Evolutionary conservation across 495 filamentous ascomycete genomes (phyloP).

Genomic region (Tuber microsphaerosporum): DNA sequence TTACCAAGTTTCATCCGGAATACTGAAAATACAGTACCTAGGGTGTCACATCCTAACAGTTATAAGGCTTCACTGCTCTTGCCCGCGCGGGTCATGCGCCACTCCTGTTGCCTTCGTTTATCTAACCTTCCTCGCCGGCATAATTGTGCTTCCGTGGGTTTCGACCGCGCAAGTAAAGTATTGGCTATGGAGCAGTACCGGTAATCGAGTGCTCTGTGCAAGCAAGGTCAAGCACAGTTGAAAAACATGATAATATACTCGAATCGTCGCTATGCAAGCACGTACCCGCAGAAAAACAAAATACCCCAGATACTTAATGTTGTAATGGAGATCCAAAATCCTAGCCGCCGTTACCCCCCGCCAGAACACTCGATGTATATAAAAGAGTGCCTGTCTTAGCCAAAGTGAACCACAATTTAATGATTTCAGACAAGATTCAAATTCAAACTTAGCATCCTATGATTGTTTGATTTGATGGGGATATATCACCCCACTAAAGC

Average conservation of each 20-base stretch:
- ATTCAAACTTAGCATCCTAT: neutral
- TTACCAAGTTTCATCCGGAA: neutral
- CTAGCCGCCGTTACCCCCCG: neutral
- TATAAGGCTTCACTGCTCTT: neutral
- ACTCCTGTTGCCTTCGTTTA: neutral
- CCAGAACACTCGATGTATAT: neutral
- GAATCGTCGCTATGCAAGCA: neutral
- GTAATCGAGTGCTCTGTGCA: neutral
- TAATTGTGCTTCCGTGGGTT: neutral
- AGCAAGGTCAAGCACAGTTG: neutral
- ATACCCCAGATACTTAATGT: neutral
- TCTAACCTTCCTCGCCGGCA: neutral
- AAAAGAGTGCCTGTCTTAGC: neutral
- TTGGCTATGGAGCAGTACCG: neutral
- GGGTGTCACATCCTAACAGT: neutral
- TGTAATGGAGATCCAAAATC: neutral
- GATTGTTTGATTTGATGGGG: neutral
- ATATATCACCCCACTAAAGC: neutral
- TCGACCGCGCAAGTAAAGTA: neutral
- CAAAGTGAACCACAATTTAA: neutral
- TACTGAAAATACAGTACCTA: neutral
- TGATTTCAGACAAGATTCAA: neutral
- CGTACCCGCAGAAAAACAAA: neutral
- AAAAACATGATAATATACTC: neutral
- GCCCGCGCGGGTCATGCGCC: neutral